Base-by-base conservation (phyloP, 768 basidiomycete genomes). In the Pluteus cervinus region DNA sequence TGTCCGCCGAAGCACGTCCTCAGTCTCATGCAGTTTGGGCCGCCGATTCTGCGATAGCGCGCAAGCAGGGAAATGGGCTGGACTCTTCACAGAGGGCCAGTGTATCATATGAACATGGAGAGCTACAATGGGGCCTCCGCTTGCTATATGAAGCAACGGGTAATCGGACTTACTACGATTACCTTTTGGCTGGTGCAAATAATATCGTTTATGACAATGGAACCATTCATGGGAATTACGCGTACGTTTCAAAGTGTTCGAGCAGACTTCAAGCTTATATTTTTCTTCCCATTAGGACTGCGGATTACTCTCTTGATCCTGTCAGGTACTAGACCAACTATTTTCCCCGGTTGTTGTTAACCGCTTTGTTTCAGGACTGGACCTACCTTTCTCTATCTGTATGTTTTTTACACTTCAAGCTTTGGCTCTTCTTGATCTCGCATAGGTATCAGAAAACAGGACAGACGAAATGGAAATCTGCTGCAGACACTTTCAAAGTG, bases 1-100 rank as follows among this genome's bases (percentile, higher is more conserved):
- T 9, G 26, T 14, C 14, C 17, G 44, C 30, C 14, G 16, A 39
- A 9, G 62, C 62, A 5, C 52, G 58, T 2, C 63, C 62, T 14
- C 26, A 42, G 6, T 69, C 69, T 4, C 66, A 69, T 34, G 65
- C 68, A 9, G 52, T 59, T 2, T 72, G 68, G 67, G 65, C 66
- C 15, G 68, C 66, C 10, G 65, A 69, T 36, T 71, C 68, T 4
- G 65, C 58, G 2, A 70, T 71, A 37, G 47, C 54, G 24, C 58
- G 68, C 5, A 55, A 56, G 1, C 69, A 73, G 49, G 69, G 69
- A 3, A 64, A 69, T 47, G 67, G 68, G 4, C 49, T 66, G 9
- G 52, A 50, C 17, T 41, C 59, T 1, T 47, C 40, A 21, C 65
- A 63, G 21, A 53, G 39, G 2, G 50, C 68, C 0, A 37, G 48